phyloP scores from a whole-genome alignment of 192 early-diverging fungal species.

The Globomyces pollinis-pini region DNA sequence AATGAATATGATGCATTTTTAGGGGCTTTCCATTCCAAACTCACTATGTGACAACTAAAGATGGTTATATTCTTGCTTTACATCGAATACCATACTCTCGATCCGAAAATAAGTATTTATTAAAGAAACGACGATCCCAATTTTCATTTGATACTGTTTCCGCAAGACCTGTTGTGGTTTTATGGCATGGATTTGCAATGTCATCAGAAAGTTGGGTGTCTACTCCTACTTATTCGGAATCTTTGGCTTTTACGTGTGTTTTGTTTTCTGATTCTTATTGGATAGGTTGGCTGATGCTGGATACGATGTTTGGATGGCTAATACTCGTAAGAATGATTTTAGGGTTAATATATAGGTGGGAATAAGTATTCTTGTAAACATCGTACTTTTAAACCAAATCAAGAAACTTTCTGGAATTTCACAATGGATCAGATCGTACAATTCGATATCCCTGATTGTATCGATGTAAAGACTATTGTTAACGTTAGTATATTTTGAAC shows the following conservation, averaged over 20 bases:
- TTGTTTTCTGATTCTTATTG: no score
- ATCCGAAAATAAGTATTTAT: constrained; percentile 15
- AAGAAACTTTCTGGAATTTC: constrained; percentile 86
- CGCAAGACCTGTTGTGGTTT: constrained; percentile 74
- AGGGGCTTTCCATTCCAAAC: constrained; percentile 81
- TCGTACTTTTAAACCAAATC: constrained; percentile 49
- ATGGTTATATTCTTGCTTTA: constrained; percentile 76
- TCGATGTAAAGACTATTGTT: constrained; percentile 52
- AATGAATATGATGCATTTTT: constrained; percentile 27
- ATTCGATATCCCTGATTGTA: constrained; percentile 76
- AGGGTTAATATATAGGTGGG: no score
- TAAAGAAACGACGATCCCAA: constrained; percentile 24
- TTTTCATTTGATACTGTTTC: constrained; percentile 22
- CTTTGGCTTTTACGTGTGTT: constrained; percentile 73
- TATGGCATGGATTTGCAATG: constrained; percentile 93
- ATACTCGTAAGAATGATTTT: no score
- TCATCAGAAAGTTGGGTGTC: constrained; percentile 90
- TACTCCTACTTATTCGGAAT: constrained; percentile 58
- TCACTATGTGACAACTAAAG: constrained; percentile 75
- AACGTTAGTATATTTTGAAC: constrained; percentile 80
- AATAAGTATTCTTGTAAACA: constrained; percentile 93
- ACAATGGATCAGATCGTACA: constrained; percentile 85
- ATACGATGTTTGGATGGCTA: constrained; percentile 96
- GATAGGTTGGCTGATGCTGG: constrained; percentile 75
- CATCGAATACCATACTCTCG: constrained; percentile 65